phyloP scores from a whole-genome alignment of 2,329 filamentous ascomycete species.

The Claviceps sorghi region DNA sequence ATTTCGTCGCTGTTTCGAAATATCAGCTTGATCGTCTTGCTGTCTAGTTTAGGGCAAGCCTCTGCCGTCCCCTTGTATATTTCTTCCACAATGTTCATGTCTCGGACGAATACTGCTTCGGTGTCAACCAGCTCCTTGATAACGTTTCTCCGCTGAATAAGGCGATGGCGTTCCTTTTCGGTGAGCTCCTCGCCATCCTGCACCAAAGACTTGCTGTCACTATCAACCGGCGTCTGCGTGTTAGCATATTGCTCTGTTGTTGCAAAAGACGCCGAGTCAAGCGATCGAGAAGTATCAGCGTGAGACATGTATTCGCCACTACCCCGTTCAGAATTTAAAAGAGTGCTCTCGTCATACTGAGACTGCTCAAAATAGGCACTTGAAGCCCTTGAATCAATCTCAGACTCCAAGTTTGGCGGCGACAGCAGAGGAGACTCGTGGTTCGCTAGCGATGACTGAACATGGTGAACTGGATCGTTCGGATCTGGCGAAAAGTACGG shows the following conservation, averaged over 20 bases:
- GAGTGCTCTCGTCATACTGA: slow-evolving; percentile 24
- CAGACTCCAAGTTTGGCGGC: slow-evolving; percentile 18
- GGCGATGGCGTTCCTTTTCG: slow-evolving; percentile 49
- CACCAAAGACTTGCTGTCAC: slow-evolving; percentile 18
- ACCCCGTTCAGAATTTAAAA: slow-evolving; percentile 28
- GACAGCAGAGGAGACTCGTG: slow-evolving; percentile 39
- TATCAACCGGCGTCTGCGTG: slow-evolving; percentile 23
- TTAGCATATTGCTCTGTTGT: slow-evolving; percentile 25
- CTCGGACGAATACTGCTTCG: slow-evolving; percentile 76
- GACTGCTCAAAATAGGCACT: slow-evolving; percentile 25
- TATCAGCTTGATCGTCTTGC: slow-evolving; percentile 73
- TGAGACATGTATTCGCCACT: slow-evolving; percentile 31
- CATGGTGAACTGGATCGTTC: slow-evolving; percentile 15
- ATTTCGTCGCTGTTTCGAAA: slow-evolving; percentile 91
- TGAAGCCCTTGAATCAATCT: slow-evolving; percentile 27
- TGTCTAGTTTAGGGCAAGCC: slow-evolving; percentile 62
- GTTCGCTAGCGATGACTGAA: slow-evolving; percentile 31
- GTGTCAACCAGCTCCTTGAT: slow-evolving; percentile 90
- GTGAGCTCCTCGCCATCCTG: slow-evolving; percentile 27
- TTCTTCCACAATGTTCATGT: slow-evolving; percentile 95
- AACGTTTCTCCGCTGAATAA: slow-evolving; percentile 67
- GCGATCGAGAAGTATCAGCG: slow-evolving; percentile 30
- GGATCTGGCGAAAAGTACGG: slow-evolving; percentile 26
- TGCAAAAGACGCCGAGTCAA: slow-evolving; percentile 31
- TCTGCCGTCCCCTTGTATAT: slow-evolving; percentile 92